phyloP scores from a whole-genome alignment of 1,284 basidiomycete genomes.

The Boletus smithii region DNA sequence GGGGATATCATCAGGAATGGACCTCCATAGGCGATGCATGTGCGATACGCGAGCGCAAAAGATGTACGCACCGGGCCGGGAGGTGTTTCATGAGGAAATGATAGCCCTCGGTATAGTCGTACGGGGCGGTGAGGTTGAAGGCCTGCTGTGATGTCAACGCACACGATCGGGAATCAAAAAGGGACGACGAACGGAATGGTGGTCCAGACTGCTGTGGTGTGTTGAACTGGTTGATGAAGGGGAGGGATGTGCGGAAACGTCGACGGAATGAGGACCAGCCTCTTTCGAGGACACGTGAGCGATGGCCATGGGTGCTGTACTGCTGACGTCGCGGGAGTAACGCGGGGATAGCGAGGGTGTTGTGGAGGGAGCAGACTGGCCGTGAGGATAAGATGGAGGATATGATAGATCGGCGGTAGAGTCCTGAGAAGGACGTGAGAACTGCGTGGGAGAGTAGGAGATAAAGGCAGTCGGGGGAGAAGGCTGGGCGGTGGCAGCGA shows the following conservation, averaged over 20 bases:
- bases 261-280: slow-evolving; percentile 31
- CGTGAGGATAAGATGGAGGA: slow-evolving; percentile 30
- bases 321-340: slow-evolving; percentile 45
- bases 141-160: slow-evolving; percentile 39
- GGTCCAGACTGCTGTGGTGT: slow-evolving; percentile 25
- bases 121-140: slow-evolving; percentile 80
- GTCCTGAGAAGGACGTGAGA: slow-evolving; percentile 46
- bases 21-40: slow-evolving; percentile 40
- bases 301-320: slow-evolving; percentile 27
- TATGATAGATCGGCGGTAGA: slow-evolving; percentile 34
- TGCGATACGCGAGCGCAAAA: slow-evolving; percentile 27
- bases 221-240: slow-evolving; percentile 43
- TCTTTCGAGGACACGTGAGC: slow-evolving; percentile 24
- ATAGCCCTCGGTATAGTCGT: slow-evolving; percentile 92
- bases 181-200: slow-evolving; percentile 23
- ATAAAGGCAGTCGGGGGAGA: slow-evolving; percentile 33
- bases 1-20: slow-evolving; percentile 41
- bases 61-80: slow-evolving; percentile 66
- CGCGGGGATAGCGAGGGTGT: slow-evolving; percentile 47
- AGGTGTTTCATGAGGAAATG: slow-evolving; percentile 93
- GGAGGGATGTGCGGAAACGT: slow-evolving; percentile 36
- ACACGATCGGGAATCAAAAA: neutral
- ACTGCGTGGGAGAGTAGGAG: slow-evolving; percentile 38
- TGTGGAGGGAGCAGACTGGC: slow-evolving; percentile 23
- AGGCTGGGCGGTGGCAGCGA: slow-evolving; percentile 33